These are phyloP conservation scores for Boletus patriciae DNA, from an alignment of 768 basidiomycete genomes.

Conservation along the genomic window DNA sequence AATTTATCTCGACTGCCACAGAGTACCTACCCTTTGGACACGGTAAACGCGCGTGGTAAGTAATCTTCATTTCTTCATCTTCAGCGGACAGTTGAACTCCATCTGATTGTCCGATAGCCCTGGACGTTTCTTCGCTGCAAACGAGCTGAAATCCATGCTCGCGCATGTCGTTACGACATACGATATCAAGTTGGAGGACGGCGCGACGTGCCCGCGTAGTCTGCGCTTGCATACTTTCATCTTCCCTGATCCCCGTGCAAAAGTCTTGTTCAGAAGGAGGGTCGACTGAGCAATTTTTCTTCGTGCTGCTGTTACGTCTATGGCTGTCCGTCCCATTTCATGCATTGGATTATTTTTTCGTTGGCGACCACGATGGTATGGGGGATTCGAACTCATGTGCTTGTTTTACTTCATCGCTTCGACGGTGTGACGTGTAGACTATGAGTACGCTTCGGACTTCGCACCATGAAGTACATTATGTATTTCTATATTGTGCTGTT, in stretches of 20 bases:
- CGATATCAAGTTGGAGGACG: conserved; percentile 17
- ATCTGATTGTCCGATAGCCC: conserved; percentile 1
- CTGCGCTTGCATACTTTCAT: neutral
- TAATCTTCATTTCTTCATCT: neutral
- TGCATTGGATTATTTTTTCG: too few species aligned
- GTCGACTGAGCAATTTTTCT: neutral
- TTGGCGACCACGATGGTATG: too few species aligned
- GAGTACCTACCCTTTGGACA: conserved; percentile 41
- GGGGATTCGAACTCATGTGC: too few species aligned
- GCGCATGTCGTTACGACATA: conserved; percentile 42
- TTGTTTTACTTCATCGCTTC: too few species aligned
- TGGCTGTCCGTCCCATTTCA: too few species aligned
- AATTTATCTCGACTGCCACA: conserved; percentile 35
- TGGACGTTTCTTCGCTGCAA: conserved; percentile 44
- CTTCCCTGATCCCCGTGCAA: neutral
- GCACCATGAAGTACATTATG: conserved; percentile 13
- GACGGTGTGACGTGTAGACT: too few species aligned
- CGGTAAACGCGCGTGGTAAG: conserved; percentile 30
- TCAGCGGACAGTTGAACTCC: too few species aligned
- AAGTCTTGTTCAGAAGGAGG: conserved; percentile 16
- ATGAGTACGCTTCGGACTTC: too few species aligned
- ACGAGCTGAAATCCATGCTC: conserved; percentile 46
- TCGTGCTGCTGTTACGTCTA: too few species aligned
- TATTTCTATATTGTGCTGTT: neutral
- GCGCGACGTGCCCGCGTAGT: neutral